phyloP scores from a whole-genome alignment of 2,329 filamentous ascomycete species.

The Exophiala sp. region DNA sequence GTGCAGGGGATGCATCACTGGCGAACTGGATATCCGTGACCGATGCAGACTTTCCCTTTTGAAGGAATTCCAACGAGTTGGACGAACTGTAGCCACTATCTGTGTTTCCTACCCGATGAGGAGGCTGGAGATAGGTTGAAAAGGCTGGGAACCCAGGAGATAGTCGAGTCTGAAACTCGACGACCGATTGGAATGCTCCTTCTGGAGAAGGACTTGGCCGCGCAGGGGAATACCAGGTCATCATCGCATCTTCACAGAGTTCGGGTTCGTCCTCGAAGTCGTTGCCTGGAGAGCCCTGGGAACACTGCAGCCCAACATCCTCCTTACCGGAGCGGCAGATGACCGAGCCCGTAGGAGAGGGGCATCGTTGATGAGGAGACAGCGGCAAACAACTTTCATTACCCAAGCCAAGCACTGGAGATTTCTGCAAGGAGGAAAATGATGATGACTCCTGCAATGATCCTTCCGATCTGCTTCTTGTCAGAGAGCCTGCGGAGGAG shows the following conservation, averaged over 20 bases:
- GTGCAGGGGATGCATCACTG: neutral
- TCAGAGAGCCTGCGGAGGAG: constrained; percentile 10
- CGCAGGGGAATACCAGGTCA: constrained; percentile 14
- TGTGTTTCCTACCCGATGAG: constrained; percentile 16
- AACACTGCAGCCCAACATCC: neutral
- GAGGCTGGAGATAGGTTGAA: constrained; percentile 5
- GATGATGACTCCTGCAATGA: constrained; percentile 12
- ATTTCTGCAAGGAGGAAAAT: constrained; percentile 8
- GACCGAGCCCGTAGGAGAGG: constrained; percentile 17
- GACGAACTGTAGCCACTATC: constrained; percentile 30
- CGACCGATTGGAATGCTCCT: constrained; percentile 17
- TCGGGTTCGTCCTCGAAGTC: neutral
- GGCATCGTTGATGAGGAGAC: constrained; percentile 2
- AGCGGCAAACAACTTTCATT: neutral
- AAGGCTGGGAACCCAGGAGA: neutral
- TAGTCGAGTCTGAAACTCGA: constrained; percentile 18
- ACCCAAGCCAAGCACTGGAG: neutral
- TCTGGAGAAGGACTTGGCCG: constrained; percentile 5
- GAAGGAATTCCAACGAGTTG: constrained; percentile 21
- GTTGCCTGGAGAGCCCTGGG: neutral
- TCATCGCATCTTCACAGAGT: constrained; percentile 1
- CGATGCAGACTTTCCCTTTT: constrained; percentile 2
- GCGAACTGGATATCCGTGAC: neutral
- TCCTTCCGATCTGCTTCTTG: constrained; percentile 14
- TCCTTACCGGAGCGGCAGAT: constrained; percentile 7